A percentile compares a stretch with the other conserved stretches of the same genome.
phyloP scores from a whole-genome alignment of 192 early-diverging fungal species.

The Umbelopsis sp. region DNA sequence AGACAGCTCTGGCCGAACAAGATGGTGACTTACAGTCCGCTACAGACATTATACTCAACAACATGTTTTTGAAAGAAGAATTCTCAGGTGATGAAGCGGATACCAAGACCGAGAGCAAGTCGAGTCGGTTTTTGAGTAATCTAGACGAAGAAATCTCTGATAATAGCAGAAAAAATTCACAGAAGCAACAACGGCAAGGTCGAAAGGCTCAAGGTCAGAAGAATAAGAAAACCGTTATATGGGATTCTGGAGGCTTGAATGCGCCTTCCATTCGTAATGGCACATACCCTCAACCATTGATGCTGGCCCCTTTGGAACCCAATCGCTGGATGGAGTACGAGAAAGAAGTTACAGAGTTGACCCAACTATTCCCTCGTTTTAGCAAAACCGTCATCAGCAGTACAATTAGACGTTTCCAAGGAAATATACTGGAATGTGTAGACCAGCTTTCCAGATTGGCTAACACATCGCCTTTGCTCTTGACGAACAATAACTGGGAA shows the following conservation, averaged over 20 bases:
- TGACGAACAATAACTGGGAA: constrained; percentile 2
- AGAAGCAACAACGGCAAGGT: neutral
- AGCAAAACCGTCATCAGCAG: neutral
- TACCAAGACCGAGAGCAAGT: neutral
- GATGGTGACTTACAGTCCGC: constrained; percentile 19
- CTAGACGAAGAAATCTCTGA: neutral
- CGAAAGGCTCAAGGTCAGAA: neutral
- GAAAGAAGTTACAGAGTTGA: constrained; percentile 1
- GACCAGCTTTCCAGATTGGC: constrained; percentile 4
- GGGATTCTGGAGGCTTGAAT: constrained; percentile 19
- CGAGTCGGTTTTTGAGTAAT: neutral
- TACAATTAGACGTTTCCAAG: constrained; percentile 18
- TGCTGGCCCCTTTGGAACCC: constrained; percentile 5
- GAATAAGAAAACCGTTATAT: constrained; percentile 11
- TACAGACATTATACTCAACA: constrained; percentile 21
- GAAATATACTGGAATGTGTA: constrained; percentile 27
- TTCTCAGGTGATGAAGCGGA: neutral
- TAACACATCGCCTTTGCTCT: neutral
- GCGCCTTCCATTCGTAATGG: neutral
- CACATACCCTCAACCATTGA: neutral
- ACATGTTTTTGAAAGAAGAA: constrained; percentile 7
- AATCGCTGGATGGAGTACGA: constrained; percentile 36
- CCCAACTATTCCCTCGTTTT: constrained; percentile 18
- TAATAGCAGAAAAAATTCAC: neutral
- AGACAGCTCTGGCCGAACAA: neutral